Evolutionary conservation across 179 eudicot species (phyloP), one percentile per base, ranked within the genome.

Genomic region (Drosera spatulata): DNA sequence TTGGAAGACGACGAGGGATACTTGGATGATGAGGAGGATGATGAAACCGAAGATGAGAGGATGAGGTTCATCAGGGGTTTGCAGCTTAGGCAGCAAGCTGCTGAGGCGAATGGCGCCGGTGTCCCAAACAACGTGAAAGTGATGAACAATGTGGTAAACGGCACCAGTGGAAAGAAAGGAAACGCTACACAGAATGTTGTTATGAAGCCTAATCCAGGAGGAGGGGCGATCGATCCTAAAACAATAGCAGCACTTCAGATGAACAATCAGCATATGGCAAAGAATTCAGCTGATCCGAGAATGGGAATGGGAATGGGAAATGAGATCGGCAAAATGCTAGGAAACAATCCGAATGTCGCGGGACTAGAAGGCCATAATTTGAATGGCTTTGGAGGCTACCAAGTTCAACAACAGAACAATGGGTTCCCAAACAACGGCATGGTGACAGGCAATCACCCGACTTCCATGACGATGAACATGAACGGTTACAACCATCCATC

Each of bases 401-500:
- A 72, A 69, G 58, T 49, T 7, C 71, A 57, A 39, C 77, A 68
- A 49, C 33, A 22, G 33, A 62, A 47, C 67, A 57, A 56, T 59
- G 72, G 69, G 39, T 52, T 69, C 37, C 72, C 69, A 66, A 59
- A 11, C 2, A 10, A 50, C 39, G 66, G 58, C n/a, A 42, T 65
- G 61, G 71, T 69, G 3, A 59, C 70, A 39, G 75, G 66, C 1
- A 51, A 62, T 53, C 70, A 63, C 59, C 14, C 75, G 56, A 22
- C 65, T 47, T 33, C 79, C 15, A 63, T 75, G 85, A 61, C 66
- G 70, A 77, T 74, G 78, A 77, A 74, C 70, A 72, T 73, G 77
- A 66, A 79, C 53, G 74, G 64, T 40, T 67, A 63, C 55, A 62
- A 62, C 45, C 66, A 71, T n/a, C 65, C 69, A 22, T 46, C 79